Evolutionary conservation across 2,329 filamentous ascomycete genomes (phyloP).

Genomic region (Colletotrichum siamense): DNA sequence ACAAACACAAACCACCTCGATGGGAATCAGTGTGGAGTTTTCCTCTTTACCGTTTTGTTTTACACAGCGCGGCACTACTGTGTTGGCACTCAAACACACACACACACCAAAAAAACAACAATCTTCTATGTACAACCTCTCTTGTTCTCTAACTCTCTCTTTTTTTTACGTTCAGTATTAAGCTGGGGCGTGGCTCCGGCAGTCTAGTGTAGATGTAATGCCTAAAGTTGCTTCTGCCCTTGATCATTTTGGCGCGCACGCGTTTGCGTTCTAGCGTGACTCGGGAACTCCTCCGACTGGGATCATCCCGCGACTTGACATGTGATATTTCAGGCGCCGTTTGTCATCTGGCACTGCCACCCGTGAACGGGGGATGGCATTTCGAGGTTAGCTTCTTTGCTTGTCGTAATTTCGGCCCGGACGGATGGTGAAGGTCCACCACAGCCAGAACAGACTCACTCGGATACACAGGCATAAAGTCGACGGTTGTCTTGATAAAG

Average conservation of each 20-base stretch:
- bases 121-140: neutral
- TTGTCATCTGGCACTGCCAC: neutral
- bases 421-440: neutral
- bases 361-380: neutral
- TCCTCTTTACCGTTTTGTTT: neutral
- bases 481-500: neutral
- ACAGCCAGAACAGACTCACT: neutral
- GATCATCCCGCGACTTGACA: neutral
- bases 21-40: neutral
- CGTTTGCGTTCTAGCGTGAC: neutral
- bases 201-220: neutral
- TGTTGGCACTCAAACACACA: neutral
- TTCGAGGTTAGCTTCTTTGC: neutral
- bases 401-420: neutral
- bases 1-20: neutral
- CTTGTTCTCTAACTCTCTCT: neutral
- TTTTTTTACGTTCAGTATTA: neutral
- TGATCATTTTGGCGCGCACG: neutral
- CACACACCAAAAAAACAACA: neutral
- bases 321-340: neutral
- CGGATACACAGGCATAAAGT: neutral
- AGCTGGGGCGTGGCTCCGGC: neutral
- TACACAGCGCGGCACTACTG: neutral
- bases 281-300: neutral
- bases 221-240: neutral